These are phyloP conservation scores for Craspedostauros australis DNA, from an alignment of 108 stramenopile species.

Conservation along the genomic window DNA sequence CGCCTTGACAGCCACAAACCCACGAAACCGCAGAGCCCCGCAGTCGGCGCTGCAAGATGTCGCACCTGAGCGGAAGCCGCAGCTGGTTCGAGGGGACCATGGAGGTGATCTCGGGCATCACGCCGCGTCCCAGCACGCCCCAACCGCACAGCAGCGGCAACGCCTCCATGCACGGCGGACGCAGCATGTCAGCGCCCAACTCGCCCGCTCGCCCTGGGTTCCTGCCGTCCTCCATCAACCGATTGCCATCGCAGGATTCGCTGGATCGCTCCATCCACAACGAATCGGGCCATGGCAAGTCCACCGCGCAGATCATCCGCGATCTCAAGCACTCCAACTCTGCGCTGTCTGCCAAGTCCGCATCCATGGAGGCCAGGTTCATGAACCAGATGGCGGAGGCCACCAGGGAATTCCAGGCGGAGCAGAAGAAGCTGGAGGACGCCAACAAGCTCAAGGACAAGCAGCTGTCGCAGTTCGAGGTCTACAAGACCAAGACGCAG, in stretches of 20 bases:
- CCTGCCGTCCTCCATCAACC: constrained; percentile 14
- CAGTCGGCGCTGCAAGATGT: too few relatives aligned
- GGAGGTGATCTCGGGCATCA: constrained; percentile 40
- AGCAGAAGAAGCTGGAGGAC: constrained; percentile 13
- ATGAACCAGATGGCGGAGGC: constrained; percentile 39
- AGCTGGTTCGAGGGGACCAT: constrained; percentile 41
- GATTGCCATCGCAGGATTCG: constrained; percentile 45
- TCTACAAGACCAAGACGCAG: constrained; percentile 25
- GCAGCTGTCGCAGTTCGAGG: constrained; percentile 22
- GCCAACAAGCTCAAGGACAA: constrained; percentile 7
- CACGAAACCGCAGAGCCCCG: too few relatives aligned
- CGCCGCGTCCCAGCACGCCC: constrained; percentile 33
- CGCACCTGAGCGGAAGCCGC: too few relatives aligned
- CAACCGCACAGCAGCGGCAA: constrained; percentile 3
- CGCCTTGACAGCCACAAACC: too few relatives aligned
- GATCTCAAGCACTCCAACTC: constrained; percentile 44
- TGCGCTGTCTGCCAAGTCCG: constrained; percentile 27
- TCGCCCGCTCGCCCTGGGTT: constrained; percentile 20
- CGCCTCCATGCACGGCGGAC: neutral
- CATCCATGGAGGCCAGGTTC: constrained; percentile 34
- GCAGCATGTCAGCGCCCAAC: constrained; percentile 14
- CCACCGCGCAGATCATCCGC: constrained; percentile 36
- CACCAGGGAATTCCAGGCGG: constrained; percentile 7
- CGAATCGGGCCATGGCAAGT: constrained; percentile 43
- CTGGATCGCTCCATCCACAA: constrained; percentile 49